Base-by-base conservation (phyloP, 2,329 filamentous ascomycete genomes). In the Diplocarpon mali region DNA sequence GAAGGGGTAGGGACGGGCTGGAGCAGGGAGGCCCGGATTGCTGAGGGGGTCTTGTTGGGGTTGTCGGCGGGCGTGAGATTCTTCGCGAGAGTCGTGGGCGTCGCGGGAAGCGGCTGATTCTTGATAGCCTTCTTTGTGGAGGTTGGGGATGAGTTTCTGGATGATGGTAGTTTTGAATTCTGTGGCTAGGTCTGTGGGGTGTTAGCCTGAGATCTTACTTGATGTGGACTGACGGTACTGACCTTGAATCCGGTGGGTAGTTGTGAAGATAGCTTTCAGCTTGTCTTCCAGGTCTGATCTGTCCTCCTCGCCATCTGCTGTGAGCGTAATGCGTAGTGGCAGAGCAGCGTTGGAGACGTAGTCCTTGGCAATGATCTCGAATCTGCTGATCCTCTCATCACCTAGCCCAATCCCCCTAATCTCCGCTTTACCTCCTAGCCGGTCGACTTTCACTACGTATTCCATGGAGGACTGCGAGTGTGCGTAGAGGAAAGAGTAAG, bases 401-500 rank as follows among this genome's bases (percentile, higher is more conserved):
- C 83, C 85, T 13, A 89, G 64, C 1, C 78, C 87, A 34, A 94
- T 70, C 3, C 82, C 89, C 56, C 87, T 78, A 32, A 95, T 71
- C 49, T 95, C 80, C n/a, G 84, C 82, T 60, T 90, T 94, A 56
- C 73, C 73, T 35, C 89, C 88, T 56, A 95, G 73, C 42, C 87
- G 77, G 62, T 83, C 87, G 50, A 94, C 67, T 61, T 88, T 90
- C 54, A 95, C 63, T 24, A 95, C 71, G 60, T 84, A 95, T 47
- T 82, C 76, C 75, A 89, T 85, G 13, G 87, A 80, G 0, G 87
- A 94, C 61, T 94, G 85, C 17, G 76, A 71, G 64, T 95, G 89
- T 3, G 79, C 78, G 67, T 96, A 96, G 51, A 88, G 78, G 64
- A 96, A 95, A 45, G 82, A 77, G 61, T 86, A 83, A 12, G 80